These are phyloP conservation scores for Cymbopogon flexuosus DNA, from an alignment of 202 grass and related monocot genomes.

Conservation along the genomic window DNA sequence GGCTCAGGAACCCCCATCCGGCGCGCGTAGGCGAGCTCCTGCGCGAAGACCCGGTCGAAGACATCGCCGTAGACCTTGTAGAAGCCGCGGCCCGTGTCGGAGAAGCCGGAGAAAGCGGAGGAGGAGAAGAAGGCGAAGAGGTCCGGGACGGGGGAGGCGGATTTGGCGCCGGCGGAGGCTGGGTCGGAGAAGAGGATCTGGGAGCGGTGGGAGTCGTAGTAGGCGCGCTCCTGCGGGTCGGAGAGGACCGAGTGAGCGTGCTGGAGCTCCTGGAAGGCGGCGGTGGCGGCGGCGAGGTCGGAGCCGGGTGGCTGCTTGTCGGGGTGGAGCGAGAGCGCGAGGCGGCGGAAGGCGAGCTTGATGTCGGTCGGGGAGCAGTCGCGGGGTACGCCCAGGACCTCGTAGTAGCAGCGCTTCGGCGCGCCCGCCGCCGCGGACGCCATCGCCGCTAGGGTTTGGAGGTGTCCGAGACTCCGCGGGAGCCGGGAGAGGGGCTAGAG, in stretches of 20 bases:
- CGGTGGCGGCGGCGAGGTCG: constrained; percentile 54
- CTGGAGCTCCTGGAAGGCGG: constrained; percentile 91
- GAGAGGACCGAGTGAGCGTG: constrained; percentile 91
- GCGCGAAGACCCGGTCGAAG: constrained; percentile 64
- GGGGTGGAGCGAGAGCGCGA: constrained; percentile 85
- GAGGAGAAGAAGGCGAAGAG: constrained; percentile 75
- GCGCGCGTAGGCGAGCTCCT: constrained; percentile 72
- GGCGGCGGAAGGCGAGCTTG: constrained; percentile 70
- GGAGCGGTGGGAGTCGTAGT: constrained; percentile 92
- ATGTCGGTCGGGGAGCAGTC: constrained; percentile 68
- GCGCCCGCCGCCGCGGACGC: constrained; percentile 35
- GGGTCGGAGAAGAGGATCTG: constrained; percentile 82
- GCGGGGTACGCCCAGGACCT: constrained; percentile 60
- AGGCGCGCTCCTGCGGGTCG: constrained; percentile 75
- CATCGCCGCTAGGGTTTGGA: constrained; percentile 42
- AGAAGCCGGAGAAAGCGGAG: constrained; percentile 67
- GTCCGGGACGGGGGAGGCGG: constrained; percentile 58
- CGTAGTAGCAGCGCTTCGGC: constrained; percentile 85
- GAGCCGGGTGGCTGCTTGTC: constrained; percentile 63
- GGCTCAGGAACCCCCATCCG: constrained; percentile 47
- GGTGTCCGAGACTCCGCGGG: background rate
- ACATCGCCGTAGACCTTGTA: constrained; percentile 92
- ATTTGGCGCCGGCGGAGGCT: constrained; percentile 31
- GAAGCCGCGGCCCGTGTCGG: constrained; percentile 74
- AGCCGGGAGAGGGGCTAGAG: background rate